A percentile compares a stretch with the other conserved stretches of the same genome.
Conservation (phyloP, 2,329 filamentous ascomycete genomes). For the Sporothrix variecibatus region DNA sequence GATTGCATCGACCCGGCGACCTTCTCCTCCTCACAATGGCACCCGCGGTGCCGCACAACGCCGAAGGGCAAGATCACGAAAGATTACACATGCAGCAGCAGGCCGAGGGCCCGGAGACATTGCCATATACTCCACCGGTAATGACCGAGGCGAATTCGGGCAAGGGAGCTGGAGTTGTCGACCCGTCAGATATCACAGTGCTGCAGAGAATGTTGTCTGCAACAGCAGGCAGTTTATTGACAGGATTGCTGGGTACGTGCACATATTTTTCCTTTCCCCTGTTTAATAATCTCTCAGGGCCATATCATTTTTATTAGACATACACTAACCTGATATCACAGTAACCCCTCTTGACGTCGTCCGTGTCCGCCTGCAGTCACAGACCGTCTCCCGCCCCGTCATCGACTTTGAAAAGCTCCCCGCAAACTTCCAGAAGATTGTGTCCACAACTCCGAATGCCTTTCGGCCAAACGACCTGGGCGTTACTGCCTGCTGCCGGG, state of each 20-base stretch:
- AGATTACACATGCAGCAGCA: slow-evolving; percentile 38
- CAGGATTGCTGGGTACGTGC: slow-evolving; percentile 75
- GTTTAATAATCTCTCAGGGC: not conserved
- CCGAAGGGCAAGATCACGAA: slow-evolving; percentile 43
- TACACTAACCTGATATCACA: slow-evolving; percentile 40
- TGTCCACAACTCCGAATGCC: slow-evolving; percentile 61
- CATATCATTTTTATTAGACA: not conserved
- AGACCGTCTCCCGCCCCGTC: slow-evolving; percentile 50
- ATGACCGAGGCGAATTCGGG: slow-evolving; percentile 35
- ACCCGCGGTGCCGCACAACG: slow-evolving; percentile 28
- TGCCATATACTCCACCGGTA: slow-evolving; percentile 38
- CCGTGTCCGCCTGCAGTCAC: slow-evolving; percentile 89
- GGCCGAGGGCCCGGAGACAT: slow-evolving; percentile 38
- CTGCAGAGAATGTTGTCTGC: slow-evolving; percentile 94
- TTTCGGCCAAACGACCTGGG: slow-evolving; percentile 79
- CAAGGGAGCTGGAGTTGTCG: slow-evolving; percentile 33
- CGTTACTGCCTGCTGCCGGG: slow-evolving; percentile 90
- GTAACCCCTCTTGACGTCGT: slow-evolving; percentile 97
- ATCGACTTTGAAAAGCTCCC: slow-evolving; percentile 45
- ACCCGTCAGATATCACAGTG: slow-evolving; percentile 70
- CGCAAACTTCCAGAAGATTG: slow-evolving; percentile 58
- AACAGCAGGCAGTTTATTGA: slow-evolving; percentile 84
- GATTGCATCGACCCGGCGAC: not conserved
- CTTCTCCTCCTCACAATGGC: slow-evolving; percentile 22
- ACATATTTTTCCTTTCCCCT: not conserved